A percentile compares a stretch with the other conserved stretches of the same genome.
Conservation (phyloP, 2,329 filamentous ascomycete genomes). For the Ophiocordyceps camponoti-leonardi region DNA sequence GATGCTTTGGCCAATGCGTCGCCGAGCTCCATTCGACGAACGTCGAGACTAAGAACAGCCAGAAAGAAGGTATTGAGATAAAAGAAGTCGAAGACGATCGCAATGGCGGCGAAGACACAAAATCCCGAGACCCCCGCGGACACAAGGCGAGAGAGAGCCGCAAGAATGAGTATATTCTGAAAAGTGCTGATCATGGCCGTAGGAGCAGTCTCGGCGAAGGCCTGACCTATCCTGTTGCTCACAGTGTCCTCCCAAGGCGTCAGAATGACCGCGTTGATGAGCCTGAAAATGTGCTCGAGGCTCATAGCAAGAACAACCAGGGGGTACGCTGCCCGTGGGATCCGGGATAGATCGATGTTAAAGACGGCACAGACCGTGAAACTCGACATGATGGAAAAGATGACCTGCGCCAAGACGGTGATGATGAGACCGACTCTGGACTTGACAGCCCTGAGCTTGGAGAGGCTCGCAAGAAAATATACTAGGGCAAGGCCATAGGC, state of each 20-base stretch:
- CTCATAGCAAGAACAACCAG: slow-evolving; percentile 63
- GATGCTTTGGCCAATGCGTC: slow-evolving; percentile 48
- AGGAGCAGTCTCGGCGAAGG: slow-evolving; percentile 56
- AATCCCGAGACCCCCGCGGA: slow-evolving; percentile 57
- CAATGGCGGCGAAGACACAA: slow-evolving; percentile 59
- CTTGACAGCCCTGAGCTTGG: slow-evolving; percentile 57
- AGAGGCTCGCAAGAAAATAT: slow-evolving; percentile 51
- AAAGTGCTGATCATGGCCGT: slow-evolving; percentile 48
- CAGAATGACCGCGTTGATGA: slow-evolving; percentile 62
- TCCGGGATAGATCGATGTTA: slow-evolving; percentile 56
- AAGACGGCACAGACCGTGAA: slow-evolving; percentile 65
- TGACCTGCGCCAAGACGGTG: slow-evolving; percentile 52
- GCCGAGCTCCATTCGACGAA: slow-evolving; percentile 56
- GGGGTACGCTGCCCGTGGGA: slow-evolving; percentile 59
- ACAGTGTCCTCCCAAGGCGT: slow-evolving; percentile 53
- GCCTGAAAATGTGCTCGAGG: slow-evolving; percentile 59
- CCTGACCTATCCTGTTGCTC: slow-evolving; percentile 52
- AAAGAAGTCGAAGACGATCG: slow-evolving; percentile 60
- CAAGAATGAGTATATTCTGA: slow-evolving; percentile 53
- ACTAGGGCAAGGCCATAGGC: slow-evolving; percentile 46
- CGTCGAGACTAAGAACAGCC: slow-evolving; percentile 63
- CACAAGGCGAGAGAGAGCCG: slow-evolving; percentile 46
- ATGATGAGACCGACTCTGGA: slow-evolving; percentile 56
- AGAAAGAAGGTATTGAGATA: slow-evolving; percentile 69
- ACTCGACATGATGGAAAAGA: slow-evolving; percentile 58